Conservation (phyloP, 116 monocot genomes). For the Thalassia testudinum region DNA sequence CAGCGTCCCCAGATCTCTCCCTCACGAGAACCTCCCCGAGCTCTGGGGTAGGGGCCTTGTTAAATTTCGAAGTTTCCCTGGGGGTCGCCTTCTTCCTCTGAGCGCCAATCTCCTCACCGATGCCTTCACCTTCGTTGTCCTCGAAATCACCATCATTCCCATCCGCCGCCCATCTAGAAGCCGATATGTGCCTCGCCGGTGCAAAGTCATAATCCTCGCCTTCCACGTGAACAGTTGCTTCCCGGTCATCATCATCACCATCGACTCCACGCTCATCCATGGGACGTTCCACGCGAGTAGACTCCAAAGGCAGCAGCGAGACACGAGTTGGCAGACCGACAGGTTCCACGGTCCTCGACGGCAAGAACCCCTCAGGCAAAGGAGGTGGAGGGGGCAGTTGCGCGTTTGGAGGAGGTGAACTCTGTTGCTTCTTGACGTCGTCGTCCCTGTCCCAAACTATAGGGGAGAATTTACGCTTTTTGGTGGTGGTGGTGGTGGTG, state of each 20-base stretch:
- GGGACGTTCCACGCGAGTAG: slow-evolving; percentile 4
- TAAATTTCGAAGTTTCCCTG: slow-evolving; percentile 1
- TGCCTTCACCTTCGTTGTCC: slow-evolving; percentile 12
- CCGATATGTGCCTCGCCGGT: slow-evolving; percentile 38
- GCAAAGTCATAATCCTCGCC: slow-evolving; percentile 26
- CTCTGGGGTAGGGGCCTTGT: slow-evolving; percentile 42
- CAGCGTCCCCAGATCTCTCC: slow-evolving; percentile 31
- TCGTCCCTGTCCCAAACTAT: slow-evolving; percentile 24
- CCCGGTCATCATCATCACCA: slow-evolving; percentile 3
- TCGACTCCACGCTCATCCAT: background rate
- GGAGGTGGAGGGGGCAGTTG: slow-evolving; percentile 27
- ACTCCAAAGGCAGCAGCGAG: slow-evolving; percentile 2
- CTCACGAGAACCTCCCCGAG: slow-evolving; percentile 33
- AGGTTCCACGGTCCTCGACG: background rate
- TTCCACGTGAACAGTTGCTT: slow-evolving; percentile 26
- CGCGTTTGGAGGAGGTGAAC: background rate
- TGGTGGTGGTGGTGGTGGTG: background rate
- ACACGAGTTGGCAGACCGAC: background rate
- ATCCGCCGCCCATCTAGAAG: slow-evolving; percentile 79
- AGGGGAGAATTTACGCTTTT: slow-evolving; percentile 29
- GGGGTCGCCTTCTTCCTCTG: slow-evolving; percentile 26
- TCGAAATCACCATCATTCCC: slow-evolving; percentile 33
- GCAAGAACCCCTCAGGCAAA: slow-evolving; percentile 18
- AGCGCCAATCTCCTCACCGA: slow-evolving; percentile 9
- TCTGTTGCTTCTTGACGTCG: background rate